Conservation (phyloP, 805 yeast genomes). For the Yamadazyma nakazawae region DNA sequence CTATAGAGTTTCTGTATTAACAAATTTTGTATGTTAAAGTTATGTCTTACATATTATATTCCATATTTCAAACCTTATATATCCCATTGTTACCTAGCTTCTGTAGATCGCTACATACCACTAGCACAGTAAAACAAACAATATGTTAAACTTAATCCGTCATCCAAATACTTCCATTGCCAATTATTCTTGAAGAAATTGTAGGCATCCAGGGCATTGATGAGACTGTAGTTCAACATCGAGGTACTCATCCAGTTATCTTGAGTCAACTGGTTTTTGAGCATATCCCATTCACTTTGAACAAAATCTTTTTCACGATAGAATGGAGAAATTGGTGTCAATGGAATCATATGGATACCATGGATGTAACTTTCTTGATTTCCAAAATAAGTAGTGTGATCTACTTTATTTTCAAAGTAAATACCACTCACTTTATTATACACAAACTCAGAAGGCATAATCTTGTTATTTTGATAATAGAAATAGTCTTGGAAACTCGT, state of each 20-base stretch:
- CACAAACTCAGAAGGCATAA: constrained; percentile 50
- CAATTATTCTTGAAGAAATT: constrained; percentile 15
- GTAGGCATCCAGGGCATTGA: constrained; percentile 17
- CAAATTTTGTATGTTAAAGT: too few relatives aligned
- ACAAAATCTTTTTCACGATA: constrained; percentile 53
- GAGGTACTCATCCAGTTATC: constrained; percentile 63
- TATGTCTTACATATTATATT: too few relatives aligned
- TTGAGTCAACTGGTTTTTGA: constrained; percentile 23
- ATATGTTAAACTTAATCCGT: constrained; percentile 19
- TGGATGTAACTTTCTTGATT: constrained; percentile 57
- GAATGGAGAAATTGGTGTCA: constrained; percentile 58
- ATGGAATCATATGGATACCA: constrained; percentile 77
- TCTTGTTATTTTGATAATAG: constrained; percentile 42
- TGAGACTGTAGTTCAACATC: constrained; percentile 18
- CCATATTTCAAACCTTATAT: not conserved
- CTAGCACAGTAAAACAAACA: constrained; percentile 13
- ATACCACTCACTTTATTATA: constrained; percentile 67
- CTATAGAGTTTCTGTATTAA: too few relatives aligned
- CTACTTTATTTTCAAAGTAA: constrained; percentile 67
- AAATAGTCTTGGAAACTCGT: constrained; percentile 56
- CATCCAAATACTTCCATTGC: constrained; percentile 12
- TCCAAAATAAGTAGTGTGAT: constrained; percentile 73
- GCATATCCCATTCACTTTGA: constrained; percentile 39
- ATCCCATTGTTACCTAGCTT: not conserved
- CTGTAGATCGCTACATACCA: constrained; percentile 6